These are phyloP conservation scores for Nyctanthes arbortristis DNA, from an alignment of 257 asterid genomes.

Conservation along the genomic window DNA sequence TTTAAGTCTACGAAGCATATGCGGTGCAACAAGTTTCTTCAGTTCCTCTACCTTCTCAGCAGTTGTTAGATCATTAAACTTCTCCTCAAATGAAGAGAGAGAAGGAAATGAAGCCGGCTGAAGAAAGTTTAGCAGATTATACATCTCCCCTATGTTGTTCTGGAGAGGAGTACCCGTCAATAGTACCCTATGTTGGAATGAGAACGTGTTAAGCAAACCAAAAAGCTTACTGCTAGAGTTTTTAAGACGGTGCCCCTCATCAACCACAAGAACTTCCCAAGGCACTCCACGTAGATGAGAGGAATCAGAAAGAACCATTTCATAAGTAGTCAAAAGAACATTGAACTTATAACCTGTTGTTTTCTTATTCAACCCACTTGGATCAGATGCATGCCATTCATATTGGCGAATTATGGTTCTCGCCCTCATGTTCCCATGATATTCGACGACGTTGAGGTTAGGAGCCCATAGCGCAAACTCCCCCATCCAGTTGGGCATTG, in stretches of 20 bases:
- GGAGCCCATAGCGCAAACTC: constrained; percentile 97
- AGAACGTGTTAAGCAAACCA: constrained; percentile 79
- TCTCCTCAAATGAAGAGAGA: constrained; percentile 84
- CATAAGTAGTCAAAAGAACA: constrained; percentile 92
- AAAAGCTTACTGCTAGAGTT: constrained; percentile 87
- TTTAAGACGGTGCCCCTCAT: constrained; percentile 98
- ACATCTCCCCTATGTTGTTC: constrained; percentile 98
- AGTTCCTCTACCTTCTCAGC: constrained; percentile 94
- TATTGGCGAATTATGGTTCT: constrained; percentile 81
- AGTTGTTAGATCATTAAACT: constrained; percentile 85
- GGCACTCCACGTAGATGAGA: constrained; percentile 83
- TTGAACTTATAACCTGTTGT: constrained; percentile 72
- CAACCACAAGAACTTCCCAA: constrained; percentile 99
- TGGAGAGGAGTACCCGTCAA: constrained; percentile 99
- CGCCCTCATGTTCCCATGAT: constrained; percentile 88
- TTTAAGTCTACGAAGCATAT: constrained; percentile 95
- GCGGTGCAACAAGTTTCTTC: constrained; percentile 98
- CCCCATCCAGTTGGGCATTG: constrained; percentile 99
- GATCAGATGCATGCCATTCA: constrained; percentile 84
- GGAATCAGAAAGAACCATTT: constrained; percentile 93
- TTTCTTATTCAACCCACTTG: constrained; percentile 46
- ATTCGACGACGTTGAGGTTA: constrained; percentile 86
- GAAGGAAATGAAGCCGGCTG: constrained; percentile 96
- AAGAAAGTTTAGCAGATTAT: constrained; percentile 84
- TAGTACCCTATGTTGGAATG: constrained; percentile 90